Evolutionary conservation across 1,284 basidiomycete species (phyloP), one percentile per base, ranked within the genome.

Genomic region (Melampsora abietis-canadensis): DNA sequence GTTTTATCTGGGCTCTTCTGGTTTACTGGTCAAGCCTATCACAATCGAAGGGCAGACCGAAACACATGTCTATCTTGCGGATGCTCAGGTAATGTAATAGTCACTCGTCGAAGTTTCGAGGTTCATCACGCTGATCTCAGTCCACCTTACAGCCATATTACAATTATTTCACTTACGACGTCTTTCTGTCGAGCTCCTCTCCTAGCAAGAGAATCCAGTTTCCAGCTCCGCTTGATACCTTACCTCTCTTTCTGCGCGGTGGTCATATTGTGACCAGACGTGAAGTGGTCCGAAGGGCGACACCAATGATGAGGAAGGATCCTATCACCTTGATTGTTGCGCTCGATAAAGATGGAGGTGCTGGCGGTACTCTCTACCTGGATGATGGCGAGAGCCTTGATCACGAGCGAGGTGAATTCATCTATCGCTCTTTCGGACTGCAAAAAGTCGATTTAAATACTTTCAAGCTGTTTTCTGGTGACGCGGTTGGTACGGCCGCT

Each of bases 281-380:
- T 66, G 89, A 94, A 82, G 89, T 94, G 31, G 89, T 91, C 0
- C 86, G 95, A 51, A 87, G 94, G 4, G 87, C 94, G 0, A 92
- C 94, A 0, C 85, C 89, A 0, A 85, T 96, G 54, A 95, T 95
- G 89, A 91, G 89, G 84, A 83, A 85, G 70, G 96, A 99, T 81
- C 96, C 96, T 0, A 92, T 96, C 85, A 98, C 94, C 0, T 87
- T 99, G 48, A 88, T 90, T 75, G 85, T 97, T 30, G 92, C 93
- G 0, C 84, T 96, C 24, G 86, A 87, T 83, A 87, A 88, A 73
- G 81, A 85, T 2, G 87, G 88, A 30, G 15, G 21, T 8, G 94
- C 94, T 0, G 80, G 81, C 2, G 95, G 95, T 46, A 90, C 94
- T 81, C 85, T 99, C 48, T 99, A 98, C 83, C 86, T 96, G 70